Percentiles rank a stretch among this genome's conserved stretches.
Evolutionary conservation across 164 flowering plant species (phyloP).

Genomic region (Cinnamomum micranthum): DNA sequence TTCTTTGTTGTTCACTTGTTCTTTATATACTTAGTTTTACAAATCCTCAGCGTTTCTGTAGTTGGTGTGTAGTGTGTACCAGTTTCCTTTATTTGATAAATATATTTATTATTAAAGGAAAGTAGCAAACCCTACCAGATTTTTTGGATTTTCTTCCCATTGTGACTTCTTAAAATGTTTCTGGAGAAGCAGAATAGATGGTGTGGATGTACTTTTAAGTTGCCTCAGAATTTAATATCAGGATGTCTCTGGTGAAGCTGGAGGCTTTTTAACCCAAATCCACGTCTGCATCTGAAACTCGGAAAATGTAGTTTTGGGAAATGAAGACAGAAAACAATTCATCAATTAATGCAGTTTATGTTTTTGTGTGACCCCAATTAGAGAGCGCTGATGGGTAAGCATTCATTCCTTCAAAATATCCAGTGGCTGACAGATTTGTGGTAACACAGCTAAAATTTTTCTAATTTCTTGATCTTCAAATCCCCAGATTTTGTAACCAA

Average conservation of each 20-base stretch:
- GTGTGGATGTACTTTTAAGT: too few relatives aligned
- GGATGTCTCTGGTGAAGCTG: background rate
- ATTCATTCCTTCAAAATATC: background rate
- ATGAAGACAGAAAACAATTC: background rate
- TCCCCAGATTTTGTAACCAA: background rate
- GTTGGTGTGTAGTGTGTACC: background rate
- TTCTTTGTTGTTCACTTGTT: too few relatives aligned
- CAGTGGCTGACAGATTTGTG: too few relatives aligned
- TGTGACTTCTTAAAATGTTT: too few relatives aligned
- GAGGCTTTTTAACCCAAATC: background rate
- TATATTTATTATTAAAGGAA: too few relatives aligned
- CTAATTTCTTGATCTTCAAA: background rate
- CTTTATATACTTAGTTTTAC: background rate
- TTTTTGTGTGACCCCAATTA: background rate
- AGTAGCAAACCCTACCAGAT: background rate
- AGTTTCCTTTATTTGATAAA: background rate
- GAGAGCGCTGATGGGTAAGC: background rate
- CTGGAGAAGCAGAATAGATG: too few relatives aligned
- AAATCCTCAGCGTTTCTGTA: background rate
- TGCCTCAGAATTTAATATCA: too few relatives aligned
- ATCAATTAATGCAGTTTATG: too few relatives aligned
- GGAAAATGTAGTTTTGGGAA: background rate
- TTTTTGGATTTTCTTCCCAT: too few relatives aligned
- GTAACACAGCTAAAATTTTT: background rate
- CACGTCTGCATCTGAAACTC: background rate